Evolutionary conservation across 192 early-diverging fungal species (phyloP).

Genomic region (Backusella psychrophila): DNA sequence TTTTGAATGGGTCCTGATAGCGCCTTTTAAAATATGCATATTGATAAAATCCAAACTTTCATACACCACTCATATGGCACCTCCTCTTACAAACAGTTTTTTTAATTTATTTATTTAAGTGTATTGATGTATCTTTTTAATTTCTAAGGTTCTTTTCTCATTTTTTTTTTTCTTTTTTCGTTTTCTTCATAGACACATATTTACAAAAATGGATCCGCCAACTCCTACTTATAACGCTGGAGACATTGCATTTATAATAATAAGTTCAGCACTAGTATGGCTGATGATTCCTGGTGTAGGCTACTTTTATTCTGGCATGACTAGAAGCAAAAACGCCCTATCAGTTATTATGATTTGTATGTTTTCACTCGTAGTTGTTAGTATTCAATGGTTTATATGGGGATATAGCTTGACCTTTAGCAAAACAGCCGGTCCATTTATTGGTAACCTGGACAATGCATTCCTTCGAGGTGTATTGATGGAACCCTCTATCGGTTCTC

Average conservation of each 20-base stretch:
- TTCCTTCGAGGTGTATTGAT: slow-evolving; percentile 57
- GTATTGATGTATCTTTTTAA: background rate
- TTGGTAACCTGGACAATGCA: slow-evolving; percentile 79
- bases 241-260: background rate
- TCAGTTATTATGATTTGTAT: slow-evolving; percentile 84
- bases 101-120: background rate
- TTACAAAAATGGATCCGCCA: background rate
- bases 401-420: slow-evolving; percentile 89
- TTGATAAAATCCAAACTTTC: background rate
- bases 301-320: slow-evolving; percentile 95
- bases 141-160: background rate
- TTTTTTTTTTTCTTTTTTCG: background rate
- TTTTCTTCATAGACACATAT: background rate
- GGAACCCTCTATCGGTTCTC: slow-evolving; percentile 51
- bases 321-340: slow-evolving; percentile 87
- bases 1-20: background rate
- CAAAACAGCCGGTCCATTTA: slow-evolving; percentile 67
- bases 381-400: slow-evolving; percentile 74
- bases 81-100: background rate
- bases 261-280: slow-evolving; percentile 30
- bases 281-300: slow-evolving; percentile 95
- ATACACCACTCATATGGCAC: background rate
- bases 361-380: slow-evolving; percentile 78
- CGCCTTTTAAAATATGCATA: background rate
- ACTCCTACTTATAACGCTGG: background rate